Evolutionary conservation across 257 asterid species (phyloP), one percentile per base, ranked within the genome.

Genomic region (Thymus mandschuricus): DNA sequence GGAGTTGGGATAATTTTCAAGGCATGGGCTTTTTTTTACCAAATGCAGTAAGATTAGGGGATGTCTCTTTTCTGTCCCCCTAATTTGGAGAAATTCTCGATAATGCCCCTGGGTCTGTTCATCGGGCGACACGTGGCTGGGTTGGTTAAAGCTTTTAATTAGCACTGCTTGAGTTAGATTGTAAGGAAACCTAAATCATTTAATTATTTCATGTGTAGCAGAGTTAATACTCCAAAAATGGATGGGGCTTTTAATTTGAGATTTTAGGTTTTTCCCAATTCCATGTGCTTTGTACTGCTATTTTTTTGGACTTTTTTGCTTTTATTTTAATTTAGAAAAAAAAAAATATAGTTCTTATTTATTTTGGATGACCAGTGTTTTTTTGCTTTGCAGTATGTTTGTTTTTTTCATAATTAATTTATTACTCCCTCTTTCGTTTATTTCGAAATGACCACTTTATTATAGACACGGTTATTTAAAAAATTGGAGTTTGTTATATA

Each of bases 61-160:
- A 1, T 63, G 86, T 80, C 77, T 59, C 58, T 50, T 51, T 66
- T 67, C 31, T 72, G 80, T 75, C 49, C 75, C 64, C 10, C 5
- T 8, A 0, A 6, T 41, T 6, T 10, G 11, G 6, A 6, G 56
- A 21, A 75, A 79, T 6, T 79, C 78, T 48, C 87, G 44, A 21
- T 9, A 33, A 38, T 79, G 52, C 64, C 69, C 74, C 33, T 76
- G 66, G 55, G 5, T 44, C 21, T 59, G 51, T 60, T 38, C 6
- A 31, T 28, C 68, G 73, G 64, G 60, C 46, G 80, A 70, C 83
- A 72, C 70, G 82, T 77, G 83, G 68, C 52, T 1, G 51, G 75
- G 80, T 72, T 74, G 59, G 79, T 63, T 74, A 62, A 66, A 60
- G 21, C 44, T 34, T 73, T 81, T 6, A 64, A 72, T 76, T 82